Evolutionary conservation across 257 asterid species (phyloP), one percentile per base, ranked within the genome.

Genomic region (Euphrasia confusa): DNA sequence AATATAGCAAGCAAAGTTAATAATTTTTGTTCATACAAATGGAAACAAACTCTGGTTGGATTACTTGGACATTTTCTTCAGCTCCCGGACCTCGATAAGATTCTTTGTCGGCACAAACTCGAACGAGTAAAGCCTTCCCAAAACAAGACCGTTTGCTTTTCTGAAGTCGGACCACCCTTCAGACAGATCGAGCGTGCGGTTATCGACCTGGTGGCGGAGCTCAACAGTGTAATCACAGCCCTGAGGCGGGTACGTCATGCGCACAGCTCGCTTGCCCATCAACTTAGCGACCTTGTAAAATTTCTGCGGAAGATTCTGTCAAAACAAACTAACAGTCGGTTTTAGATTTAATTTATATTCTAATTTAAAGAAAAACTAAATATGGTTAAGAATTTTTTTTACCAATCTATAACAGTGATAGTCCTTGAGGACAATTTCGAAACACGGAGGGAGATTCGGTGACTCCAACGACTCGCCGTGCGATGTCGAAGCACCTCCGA

Each of bases 201-300:
- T 7, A n/a, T 5, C 0, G 15, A 1, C 49, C 7, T 24, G 7
- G 14, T 7, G 49, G 0, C 2, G 2, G 4, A 77, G 39, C 44
- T 18, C n/a, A 58, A 70, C 75, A 0, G 59, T 7, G 60, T 57
- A 58, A 63, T 61, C 32, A 3, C 28, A 33, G 39, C 47, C n/a
- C 15, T 69, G 59, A 4, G 54, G 39, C 13, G 28, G 44, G 48
- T 63, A 67, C 60, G 18, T 13, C 52, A 77, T 50, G 60, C n/a
- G 65, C 66, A 67, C 57, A 8, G 44, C 42, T 21, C 2, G 54
- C 50, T 59, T 11, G 15, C 27, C 12, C 1, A 7, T 18, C 1
- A 73, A 6, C n/a, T 72, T 72, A 11, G 68, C 56, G 9, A 40
- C 68, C 4, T n/a, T 5, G 7, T 7, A 12, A 48, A 48, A 48